Percentiles rank a stretch among this genome's conserved stretches.
Evolutionary conservation across 768 basidiomycete genomes (phyloP).

Genomic region (Lentinus tigrinus): DNA sequence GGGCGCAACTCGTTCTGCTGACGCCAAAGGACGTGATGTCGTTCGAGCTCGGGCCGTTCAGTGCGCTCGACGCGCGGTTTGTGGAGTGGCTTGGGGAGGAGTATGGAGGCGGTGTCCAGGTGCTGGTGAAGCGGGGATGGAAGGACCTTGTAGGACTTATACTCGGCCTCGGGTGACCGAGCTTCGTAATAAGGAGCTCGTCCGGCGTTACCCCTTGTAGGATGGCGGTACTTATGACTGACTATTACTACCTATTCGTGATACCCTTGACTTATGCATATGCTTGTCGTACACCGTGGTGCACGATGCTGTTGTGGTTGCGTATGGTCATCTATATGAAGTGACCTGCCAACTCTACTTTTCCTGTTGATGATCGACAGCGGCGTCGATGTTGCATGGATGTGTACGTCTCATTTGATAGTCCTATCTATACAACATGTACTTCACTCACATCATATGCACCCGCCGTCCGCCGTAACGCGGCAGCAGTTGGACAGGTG

Average conservation of each 20-base stretch:
- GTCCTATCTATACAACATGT: too few species aligned
- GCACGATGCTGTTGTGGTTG: too few species aligned
- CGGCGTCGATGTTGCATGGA: too few species aligned
- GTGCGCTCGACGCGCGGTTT: constrained; percentile 67
- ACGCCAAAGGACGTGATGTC: constrained; percentile 62
- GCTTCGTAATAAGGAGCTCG: neutral
- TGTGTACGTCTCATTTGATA: too few species aligned
- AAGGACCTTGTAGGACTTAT: constrained; percentile 44
- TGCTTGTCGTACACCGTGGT: neutral
- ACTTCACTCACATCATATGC: too few species aligned
- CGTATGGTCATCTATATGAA: too few species aligned
- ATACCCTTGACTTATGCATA: neutral
- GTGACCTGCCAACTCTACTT: too few species aligned
- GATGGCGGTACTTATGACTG: neutral
- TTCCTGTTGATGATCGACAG: too few species aligned
- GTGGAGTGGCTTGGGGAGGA: constrained; percentile 75
- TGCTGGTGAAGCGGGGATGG: constrained; percentile 46
- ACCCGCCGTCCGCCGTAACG: too few species aligned
- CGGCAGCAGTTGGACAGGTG: too few species aligned
- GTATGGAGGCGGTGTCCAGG: constrained; percentile 47
- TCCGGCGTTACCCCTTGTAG: neutral
- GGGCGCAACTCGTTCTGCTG: constrained; percentile 39
- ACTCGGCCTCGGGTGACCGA: constrained; percentile 39
- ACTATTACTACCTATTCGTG: neutral
- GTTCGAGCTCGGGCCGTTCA: constrained; percentile 75